Evolutionary conservation across 1,284 basidiomycete species (phyloP).

Genomic region (Erythrobasidium hasegawianum): DNA sequence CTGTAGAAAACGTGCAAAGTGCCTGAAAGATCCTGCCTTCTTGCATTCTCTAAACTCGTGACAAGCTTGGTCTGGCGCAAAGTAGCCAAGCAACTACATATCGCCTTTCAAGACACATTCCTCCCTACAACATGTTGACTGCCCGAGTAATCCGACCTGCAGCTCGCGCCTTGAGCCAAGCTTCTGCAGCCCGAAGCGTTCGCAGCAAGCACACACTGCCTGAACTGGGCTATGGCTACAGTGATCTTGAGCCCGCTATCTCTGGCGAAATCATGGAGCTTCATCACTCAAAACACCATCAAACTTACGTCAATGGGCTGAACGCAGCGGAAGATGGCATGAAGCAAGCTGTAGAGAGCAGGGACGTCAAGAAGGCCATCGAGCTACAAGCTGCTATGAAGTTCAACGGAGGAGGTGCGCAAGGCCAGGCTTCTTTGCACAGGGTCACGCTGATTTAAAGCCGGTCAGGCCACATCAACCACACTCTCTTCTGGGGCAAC

Average conservation of each 20-base stretch:
- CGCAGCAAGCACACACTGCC: constrained; percentile 60
- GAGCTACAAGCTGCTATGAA: constrained; percentile 78
- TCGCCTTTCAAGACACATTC: too few relatives aligned
- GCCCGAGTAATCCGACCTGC: constrained; percentile 15
- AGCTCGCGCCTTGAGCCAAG: constrained; percentile 9
- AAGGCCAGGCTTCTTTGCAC: constrained; percentile 44
- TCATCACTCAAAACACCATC: constrained; percentile 95
- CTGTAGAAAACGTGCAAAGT: too few relatives aligned
- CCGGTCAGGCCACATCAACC: constrained; percentile 59
- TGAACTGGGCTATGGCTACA: constrained; percentile 82
- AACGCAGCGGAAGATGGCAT: constrained; percentile 87
- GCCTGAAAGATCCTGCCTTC: too few relatives aligned
- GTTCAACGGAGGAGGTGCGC: constrained; percentile 78
- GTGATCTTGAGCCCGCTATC: constrained; percentile 78
- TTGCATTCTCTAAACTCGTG: too few relatives aligned
- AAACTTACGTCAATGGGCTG: constrained; percentile 83
- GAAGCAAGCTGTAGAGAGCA: constrained; percentile 58
- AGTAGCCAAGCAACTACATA: too few relatives aligned
- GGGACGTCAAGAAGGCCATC: constrained; percentile 74
- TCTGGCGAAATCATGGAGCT: constrained; percentile 73
- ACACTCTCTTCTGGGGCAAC: constrained; percentile 97
- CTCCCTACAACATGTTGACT: neutral
- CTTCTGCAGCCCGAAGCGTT: constrained; percentile 7
- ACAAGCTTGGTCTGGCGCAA: too few relatives aligned
- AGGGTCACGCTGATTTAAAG: neutral